These are phyloP conservation scores for Aspergillus conjunctus DNA, from an alignment of 495 filamentous ascomycete species.

Conservation along the genomic window DNA sequence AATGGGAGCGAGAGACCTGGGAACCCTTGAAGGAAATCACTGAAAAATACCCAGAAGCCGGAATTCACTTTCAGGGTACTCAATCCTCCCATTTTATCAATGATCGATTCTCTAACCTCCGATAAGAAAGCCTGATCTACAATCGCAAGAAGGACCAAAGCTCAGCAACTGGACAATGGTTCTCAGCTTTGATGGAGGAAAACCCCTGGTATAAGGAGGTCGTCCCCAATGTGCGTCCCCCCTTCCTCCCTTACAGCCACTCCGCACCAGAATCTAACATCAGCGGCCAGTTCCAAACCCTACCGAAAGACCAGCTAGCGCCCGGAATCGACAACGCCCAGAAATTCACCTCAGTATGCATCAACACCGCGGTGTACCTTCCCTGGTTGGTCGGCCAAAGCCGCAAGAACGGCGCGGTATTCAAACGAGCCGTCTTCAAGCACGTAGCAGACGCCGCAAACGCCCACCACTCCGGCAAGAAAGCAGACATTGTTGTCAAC, in stretches of 20 bases:
- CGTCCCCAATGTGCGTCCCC: slow-evolving; percentile 62
- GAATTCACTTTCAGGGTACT: slow-evolving; percentile 81
- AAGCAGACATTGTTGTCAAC: slow-evolving; percentile 77
- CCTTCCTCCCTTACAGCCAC: background rate
- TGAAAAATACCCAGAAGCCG: slow-evolving; percentile 76
- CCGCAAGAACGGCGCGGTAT: slow-evolving; percentile 63
- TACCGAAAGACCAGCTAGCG: slow-evolving; percentile 59
- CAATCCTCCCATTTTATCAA: background rate
- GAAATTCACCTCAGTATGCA: slow-evolving; percentile 80
- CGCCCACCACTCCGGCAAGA: slow-evolving; percentile 62
- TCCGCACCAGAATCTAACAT: slow-evolving; percentile 1
- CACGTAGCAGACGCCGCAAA: slow-evolving; percentile 73
- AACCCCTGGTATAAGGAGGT: slow-evolving; percentile 85
- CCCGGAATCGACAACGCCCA: slow-evolving; percentile 66
- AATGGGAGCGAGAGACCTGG: slow-evolving; percentile 71
- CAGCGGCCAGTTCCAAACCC: slow-evolving; percentile 52
- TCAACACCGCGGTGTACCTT: slow-evolving; percentile 87
- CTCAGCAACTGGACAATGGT: slow-evolving; percentile 52
- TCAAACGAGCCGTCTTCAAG: slow-evolving; percentile 60
- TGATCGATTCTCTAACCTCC: slow-evolving; percentile 4
- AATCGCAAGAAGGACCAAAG: slow-evolving; percentile 63
- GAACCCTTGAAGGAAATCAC: slow-evolving; percentile 65
- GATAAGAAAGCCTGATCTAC: slow-evolving; percentile 59
- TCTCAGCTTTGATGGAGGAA: slow-evolving; percentile 62
- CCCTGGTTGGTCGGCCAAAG: slow-evolving; percentile 82